A percentile compares a stretch with the other conserved stretches of the same genome.
Conservation (phyloP, 768 basidiomycete species). For the Russula sp. region DNA sequence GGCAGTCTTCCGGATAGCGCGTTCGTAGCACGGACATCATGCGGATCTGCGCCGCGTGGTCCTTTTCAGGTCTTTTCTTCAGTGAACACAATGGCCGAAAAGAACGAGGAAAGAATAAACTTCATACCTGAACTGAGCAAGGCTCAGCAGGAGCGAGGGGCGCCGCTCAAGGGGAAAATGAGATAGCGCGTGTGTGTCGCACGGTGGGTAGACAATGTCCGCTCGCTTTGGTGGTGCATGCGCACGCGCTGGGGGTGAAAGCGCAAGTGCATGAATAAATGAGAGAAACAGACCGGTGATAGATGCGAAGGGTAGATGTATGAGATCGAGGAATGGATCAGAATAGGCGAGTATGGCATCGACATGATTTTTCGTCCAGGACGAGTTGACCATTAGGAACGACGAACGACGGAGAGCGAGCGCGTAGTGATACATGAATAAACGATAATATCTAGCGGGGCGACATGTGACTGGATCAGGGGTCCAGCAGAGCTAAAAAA, state of each 20-base stretch:
- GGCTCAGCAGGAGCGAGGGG: conserved; percentile 65
- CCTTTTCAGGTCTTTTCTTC: conserved; percentile 80
- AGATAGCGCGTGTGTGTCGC: conserved; percentile 72
- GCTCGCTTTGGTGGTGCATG: conserved; percentile 24
- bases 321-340: conserved; percentile 41
- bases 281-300: neutral
- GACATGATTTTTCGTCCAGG: conserved; percentile 88
- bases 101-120: conserved; percentile 19
- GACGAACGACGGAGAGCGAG: conserved; percentile 61
- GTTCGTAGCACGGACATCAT: conserved; percentile 58
- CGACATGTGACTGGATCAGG: neutral
- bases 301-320: conserved; percentile 29
- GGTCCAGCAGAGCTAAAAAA: neutral
- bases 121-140: conserved; percentile 87
- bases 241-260: neutral
- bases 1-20: conserved; percentile 49
- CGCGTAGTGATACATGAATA: conserved; percentile 82
- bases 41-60: conserved; percentile 72
- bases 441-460: conserved; percentile 67
- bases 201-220: conserved; percentile 81
- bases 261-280: neutral
- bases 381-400: conserved; percentile 90
- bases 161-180: conserved; percentile 46
- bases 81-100: neutral
- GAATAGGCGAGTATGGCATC: conserved; percentile 58